These are phyloP conservation scores for Coprinellus micaceus DNA, from an alignment of 768 basidiomycete genomes.

Conservation along the genomic window DNA sequence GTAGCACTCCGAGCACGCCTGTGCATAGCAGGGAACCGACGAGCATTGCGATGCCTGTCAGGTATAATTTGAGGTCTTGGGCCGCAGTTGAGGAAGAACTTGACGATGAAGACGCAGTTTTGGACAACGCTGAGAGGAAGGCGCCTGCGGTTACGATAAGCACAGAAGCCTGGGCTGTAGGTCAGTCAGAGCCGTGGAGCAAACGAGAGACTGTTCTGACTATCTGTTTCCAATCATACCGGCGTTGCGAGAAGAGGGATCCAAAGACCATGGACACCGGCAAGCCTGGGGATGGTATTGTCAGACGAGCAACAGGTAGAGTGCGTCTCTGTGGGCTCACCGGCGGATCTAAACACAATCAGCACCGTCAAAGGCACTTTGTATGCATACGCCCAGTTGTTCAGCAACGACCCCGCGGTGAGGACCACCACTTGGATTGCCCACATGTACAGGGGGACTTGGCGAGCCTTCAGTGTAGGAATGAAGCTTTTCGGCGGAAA, in stretches of 20 bases:
- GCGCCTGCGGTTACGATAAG: conserved; percentile 67
- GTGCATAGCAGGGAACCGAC: conserved; percentile 62
- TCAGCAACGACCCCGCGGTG: conserved; percentile 64
- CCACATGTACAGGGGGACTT: conserved; percentile 70
- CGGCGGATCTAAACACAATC: conserved; percentile 84
- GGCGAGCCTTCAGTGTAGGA: conserved; percentile 59
- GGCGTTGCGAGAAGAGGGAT: conserved; percentile 51
- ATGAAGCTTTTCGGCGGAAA: conserved; percentile 31
- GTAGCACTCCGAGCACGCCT: conserved; percentile 65
- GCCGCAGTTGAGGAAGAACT: conserved; percentile 14
- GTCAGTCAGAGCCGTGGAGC: background rate
- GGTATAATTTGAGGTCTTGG: conserved; percentile 46
- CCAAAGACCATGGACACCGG: conserved; percentile 77
- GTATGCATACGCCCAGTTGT: conserved; percentile 79
- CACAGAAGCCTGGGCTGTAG: conserved; percentile 51
- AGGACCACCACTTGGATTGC: conserved; percentile 66
- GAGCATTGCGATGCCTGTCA: conserved; percentile 68
- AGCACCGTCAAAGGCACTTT: conserved; percentile 73
- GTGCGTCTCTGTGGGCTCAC: conserved; percentile 31
- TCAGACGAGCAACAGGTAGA: background rate
- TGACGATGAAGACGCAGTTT: conserved; percentile 32
- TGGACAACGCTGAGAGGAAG: conserved; percentile 66
- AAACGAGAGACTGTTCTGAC: conserved; percentile 41
- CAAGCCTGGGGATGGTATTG: conserved; percentile 43
- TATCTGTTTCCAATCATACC: conserved; percentile 59